Evolutionary conservation across 2,329 filamentous ascomycete species (phyloP), one percentile per base, ranked within the genome.

Genomic region (Fusarium kyushuense): DNA sequence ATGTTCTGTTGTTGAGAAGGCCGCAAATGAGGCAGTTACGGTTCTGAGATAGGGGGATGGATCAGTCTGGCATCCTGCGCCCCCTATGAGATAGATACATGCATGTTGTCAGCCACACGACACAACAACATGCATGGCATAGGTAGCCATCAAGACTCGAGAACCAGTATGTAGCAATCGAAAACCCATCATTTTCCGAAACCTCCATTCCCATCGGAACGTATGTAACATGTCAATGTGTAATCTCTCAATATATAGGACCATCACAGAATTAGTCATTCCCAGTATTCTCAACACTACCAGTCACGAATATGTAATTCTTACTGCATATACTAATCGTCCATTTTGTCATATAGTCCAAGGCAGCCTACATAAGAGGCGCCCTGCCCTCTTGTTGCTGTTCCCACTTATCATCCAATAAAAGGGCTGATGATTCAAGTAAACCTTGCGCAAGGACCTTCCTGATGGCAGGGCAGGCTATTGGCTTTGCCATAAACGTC

Each of bases 371-470:
- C 41, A 58, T 58, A 33, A 58, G 55, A 61, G 61, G 56, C 56
- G 61, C 17, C 42, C 45, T 56, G 17, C 33, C n/a, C 33, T 32
- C n/a, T 13, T n/a, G 36, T 41, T 69, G 46, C 52, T 63, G 45
- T 43, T 40, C 47, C 53, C 9, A 25, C 7, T 27, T 46, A 53
- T 54, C 41, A 54, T 35, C 40, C 29, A 63, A 58, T 52, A 40
- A 60, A n/a, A n/a, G 16, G 42, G 29, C 21, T 16, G 25, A 35
- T 29, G 30, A 40, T 32, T 33, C 11, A 14, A 63, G 52, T 45
- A 69, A 69, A 69, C 48, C 63, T 38, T 29, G 56, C 29, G 52
- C 57, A 47, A 62, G 42, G 51, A 30, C n/a, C 42, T 49, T 54
- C 21, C 56, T 48, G 35, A 58, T n/a, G 19, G 30, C n/a, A 54